These are phyloP conservation scores for Talaromyces funiculosus DNA, from an alignment of 2,329 filamentous ascomycete species.

Conservation along the genomic window DNA sequence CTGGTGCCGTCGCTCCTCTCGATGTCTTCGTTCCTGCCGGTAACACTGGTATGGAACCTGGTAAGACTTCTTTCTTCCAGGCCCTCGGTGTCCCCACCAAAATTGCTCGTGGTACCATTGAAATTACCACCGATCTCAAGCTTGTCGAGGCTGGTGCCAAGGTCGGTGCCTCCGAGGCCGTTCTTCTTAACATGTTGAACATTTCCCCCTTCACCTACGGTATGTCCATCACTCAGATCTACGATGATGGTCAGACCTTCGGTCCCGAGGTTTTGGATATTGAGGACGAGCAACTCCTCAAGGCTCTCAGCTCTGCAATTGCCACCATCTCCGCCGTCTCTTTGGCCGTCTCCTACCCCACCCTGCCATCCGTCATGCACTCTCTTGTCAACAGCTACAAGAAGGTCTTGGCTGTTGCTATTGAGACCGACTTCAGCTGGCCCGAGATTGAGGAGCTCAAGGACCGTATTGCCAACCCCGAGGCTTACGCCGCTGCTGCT, in stretches of 20 bases:
- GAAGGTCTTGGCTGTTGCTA: conserved; percentile 79
- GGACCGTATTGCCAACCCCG: conserved; percentile 98
- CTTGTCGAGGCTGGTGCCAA: conserved; percentile 87
- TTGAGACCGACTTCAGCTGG: conserved; percentile 90
- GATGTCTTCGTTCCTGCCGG: conserved; percentile 96
- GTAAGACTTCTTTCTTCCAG: conserved; percentile 99
- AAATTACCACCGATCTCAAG: conserved; percentile 98
- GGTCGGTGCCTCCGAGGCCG: conserved; percentile 98
- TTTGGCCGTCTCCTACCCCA: conserved; percentile 90
- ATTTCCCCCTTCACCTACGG: conserved; percentile 99
- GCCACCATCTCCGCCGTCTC: conserved; percentile 84
- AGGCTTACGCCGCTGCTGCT: conserved; percentile 82
- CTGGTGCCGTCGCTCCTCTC: conserved; percentile 86
- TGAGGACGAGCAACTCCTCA: conserved; percentile 87
- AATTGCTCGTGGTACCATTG: conserved; percentile 99
- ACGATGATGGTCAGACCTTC: conserved; percentile 96
- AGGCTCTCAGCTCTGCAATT: conserved; percentile 73
- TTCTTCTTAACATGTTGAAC: conserved; percentile 99
- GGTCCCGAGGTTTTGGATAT: conserved; percentile 81
- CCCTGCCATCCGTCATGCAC: conserved; percentile 92
- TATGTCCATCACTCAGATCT: conserved; percentile 93
- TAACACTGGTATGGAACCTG: conserved; percentile 99
- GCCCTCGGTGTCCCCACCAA: conserved; percentile 99
- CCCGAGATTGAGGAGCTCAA: conserved; percentile 95
- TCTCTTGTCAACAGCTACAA: conserved; percentile 97